Evolutionary conservation across 2,329 filamentous ascomycete species (phyloP).

Genomic region (Sporothrix euskadiensis): DNA sequence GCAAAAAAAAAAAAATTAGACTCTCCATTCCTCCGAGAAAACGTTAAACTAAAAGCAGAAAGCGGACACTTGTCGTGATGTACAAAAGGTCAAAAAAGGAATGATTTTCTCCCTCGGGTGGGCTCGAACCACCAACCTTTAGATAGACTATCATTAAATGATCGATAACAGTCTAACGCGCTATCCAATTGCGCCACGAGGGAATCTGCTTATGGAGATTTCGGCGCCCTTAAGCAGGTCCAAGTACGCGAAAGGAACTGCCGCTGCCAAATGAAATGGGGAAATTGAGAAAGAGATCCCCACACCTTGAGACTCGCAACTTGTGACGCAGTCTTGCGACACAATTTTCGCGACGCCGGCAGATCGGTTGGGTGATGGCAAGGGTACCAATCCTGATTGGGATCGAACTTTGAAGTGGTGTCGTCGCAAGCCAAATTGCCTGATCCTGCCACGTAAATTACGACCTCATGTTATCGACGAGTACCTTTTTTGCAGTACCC

Average conservation of each 20-base stretch:
- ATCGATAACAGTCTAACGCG: conserved; percentile 33
- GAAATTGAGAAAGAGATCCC: neutral
- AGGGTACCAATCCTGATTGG: neutral
- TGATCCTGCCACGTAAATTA: neutral
- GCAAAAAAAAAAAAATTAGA: no score
- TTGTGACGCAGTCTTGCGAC: neutral
- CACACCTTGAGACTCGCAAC: neutral
- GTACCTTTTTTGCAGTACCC: neutral
- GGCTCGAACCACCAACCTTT: conserved; percentile 34
- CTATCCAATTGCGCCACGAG: conserved; percentile 34
- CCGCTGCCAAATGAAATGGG: neutral
- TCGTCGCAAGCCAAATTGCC: neutral
- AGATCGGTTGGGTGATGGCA: neutral
- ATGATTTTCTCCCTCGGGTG: conserved; percentile 30
- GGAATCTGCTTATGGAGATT: conserved; percentile 23
- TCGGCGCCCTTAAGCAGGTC: neutral
- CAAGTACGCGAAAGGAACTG: neutral
- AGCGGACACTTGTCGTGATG: neutral
- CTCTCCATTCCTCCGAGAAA: no score
- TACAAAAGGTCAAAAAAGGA: conserved; percentile 7
- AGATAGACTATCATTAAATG: conserved; percentile 28
- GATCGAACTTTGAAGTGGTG: neutral
- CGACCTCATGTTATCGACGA: neutral
- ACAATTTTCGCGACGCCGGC: neutral
- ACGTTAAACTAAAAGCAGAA: no score